A percentile compares a stretch with the other conserved stretches of the same genome.
Evolutionary conservation across 345 rosid genomes (phyloP).

Genomic region (Punica granatum): DNA sequence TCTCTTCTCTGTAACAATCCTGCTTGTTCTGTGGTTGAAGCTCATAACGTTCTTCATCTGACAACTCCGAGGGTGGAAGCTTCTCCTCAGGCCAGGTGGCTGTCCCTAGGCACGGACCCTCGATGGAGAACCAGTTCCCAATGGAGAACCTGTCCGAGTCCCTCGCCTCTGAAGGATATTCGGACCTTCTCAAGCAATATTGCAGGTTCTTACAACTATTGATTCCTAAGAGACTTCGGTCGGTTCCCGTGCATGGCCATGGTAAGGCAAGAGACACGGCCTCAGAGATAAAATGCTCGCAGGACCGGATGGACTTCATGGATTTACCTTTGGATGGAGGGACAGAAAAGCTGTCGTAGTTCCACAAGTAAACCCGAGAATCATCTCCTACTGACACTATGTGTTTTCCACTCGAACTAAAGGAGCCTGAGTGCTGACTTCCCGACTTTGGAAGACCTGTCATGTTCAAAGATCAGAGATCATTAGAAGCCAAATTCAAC

Average conservation of each 20-base stretch:
- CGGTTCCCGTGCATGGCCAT: slow-evolving; percentile 39
- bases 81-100: slow-evolving; percentile 97
- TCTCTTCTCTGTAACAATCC: not conserved
- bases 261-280: slow-evolving; percentile 60
- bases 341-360: slow-evolving; percentile 27
- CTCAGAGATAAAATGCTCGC: slow-evolving; percentile 61
- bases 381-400: slow-evolving; percentile 75
- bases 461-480: slow-evolving; percentile 6
- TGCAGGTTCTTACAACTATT: slow-evolving; percentile 7
- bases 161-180: slow-evolving; percentile 7
- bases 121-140: slow-evolving; percentile 46
- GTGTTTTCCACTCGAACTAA: slow-evolving; percentile 58
- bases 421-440: slow-evolving; percentile 74
- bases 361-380: slow-evolving; percentile 70
- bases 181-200: slow-evolving; percentile 12
- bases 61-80: slow-evolving; percentile 37
- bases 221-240: slow-evolving; percentile 2
- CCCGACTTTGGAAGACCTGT: slow-evolving; percentile 52
- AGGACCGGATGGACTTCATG: slow-evolving; percentile 38
- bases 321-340: slow-evolving; percentile 25
- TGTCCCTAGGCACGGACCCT: slow-evolving; percentile 40
- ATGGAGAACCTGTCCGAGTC: slow-evolving; percentile 40
- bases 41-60: slow-evolving; percentile 9
- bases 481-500: not conserved
- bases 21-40: slow-evolving; percentile 4